phyloP scores from a whole-genome alignment of 306 rosid genomes.

The Psophocarpus tetragonolobus region DNA sequence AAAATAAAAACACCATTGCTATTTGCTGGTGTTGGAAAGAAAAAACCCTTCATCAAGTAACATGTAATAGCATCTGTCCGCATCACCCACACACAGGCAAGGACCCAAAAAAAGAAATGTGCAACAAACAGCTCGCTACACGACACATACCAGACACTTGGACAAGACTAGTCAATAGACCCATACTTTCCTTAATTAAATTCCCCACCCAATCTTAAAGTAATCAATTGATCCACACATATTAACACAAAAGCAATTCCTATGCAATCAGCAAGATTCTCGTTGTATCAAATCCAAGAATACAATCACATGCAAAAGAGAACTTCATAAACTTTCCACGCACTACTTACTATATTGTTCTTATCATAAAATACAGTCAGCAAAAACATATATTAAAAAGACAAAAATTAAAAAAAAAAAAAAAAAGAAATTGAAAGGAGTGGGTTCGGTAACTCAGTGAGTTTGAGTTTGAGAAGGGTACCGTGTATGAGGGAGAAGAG shows the following conservation, averaged over 20 bases:
- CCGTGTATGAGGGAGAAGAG: constrained; percentile 89
- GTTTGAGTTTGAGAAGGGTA: constrained; percentile 31
- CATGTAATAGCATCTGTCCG: neutral
- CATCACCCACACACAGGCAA: neutral
- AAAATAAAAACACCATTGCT: neutral
- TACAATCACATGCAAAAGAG: constrained; percentile 32
- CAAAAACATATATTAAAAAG: neutral
- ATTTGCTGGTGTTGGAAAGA: neutral
- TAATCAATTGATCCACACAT: neutral
- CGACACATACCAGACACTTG: constrained; percentile 30
- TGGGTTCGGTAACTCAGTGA: neutral
- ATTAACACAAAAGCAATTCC: constrained; percentile 31
- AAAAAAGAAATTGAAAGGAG: too few relatives aligned
- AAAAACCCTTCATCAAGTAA: neutral
- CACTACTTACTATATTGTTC: neutral
- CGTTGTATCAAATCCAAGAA: constrained; percentile 43
- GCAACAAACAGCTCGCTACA: neutral
- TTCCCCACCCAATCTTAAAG: constrained; percentile 16
- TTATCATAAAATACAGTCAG: neutral
- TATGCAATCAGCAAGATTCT: constrained; percentile 53
- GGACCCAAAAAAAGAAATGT: neutral
- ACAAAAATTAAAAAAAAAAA: too few relatives aligned
- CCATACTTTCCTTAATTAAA: constrained; percentile 15
- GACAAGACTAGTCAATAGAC: constrained; percentile 4
- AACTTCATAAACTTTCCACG: constrained; percentile 25